These are phyloP conservation scores for Xanthoconium separans DNA, from an alignment of 1,284 basidiomycete genomes.

Conservation along the genomic window DNA sequence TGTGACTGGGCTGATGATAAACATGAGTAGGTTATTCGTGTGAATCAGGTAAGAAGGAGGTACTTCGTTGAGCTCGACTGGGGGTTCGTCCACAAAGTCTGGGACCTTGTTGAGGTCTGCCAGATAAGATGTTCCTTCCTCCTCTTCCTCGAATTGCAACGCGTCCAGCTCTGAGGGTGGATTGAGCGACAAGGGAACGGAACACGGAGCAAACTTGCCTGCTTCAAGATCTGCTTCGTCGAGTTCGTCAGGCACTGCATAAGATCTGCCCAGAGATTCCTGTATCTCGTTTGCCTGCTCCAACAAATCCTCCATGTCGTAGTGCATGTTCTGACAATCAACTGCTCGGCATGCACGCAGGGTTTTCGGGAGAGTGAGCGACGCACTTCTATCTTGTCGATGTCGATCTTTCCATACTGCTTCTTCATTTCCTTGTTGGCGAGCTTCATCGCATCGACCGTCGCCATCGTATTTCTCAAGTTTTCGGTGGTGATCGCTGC, in stretches of 20 bases:
- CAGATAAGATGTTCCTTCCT: constrained; percentile 85
- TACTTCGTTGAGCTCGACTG: constrained; percentile 66
- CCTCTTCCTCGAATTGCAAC: constrained; percentile 82
- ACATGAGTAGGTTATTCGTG: constrained; percentile 10
- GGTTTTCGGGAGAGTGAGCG: neutral
- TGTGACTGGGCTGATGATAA: constrained; percentile 28
- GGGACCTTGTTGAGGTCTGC: constrained; percentile 82
- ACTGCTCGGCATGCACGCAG: neutral
- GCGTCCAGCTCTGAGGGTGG: constrained; percentile 80
- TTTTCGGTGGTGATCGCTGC: constrained; percentile 96
- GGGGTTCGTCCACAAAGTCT: constrained; percentile 87
- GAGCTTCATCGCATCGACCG: constrained; percentile 95
- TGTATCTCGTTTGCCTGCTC: constrained; percentile 99
- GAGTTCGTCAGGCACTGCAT: constrained; percentile 95
- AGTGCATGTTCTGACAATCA: constrained; percentile 76
- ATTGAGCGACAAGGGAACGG: constrained; percentile 7
- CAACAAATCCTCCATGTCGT: constrained; percentile 97
- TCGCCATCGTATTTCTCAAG: constrained; percentile 99
- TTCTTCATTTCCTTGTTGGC: constrained; percentile 97
- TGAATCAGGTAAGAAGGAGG: neutral
- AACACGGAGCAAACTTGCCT: constrained; percentile 51
- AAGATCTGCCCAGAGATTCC: constrained; percentile 89
- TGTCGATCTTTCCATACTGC: constrained; percentile 97
- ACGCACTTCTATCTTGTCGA: constrained; percentile 95
- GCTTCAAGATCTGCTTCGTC: constrained; percentile 98